phyloP scores from a whole-genome alignment of 2,329 filamentous ascomycete genomes.

The Fusarium coicis region DNA sequence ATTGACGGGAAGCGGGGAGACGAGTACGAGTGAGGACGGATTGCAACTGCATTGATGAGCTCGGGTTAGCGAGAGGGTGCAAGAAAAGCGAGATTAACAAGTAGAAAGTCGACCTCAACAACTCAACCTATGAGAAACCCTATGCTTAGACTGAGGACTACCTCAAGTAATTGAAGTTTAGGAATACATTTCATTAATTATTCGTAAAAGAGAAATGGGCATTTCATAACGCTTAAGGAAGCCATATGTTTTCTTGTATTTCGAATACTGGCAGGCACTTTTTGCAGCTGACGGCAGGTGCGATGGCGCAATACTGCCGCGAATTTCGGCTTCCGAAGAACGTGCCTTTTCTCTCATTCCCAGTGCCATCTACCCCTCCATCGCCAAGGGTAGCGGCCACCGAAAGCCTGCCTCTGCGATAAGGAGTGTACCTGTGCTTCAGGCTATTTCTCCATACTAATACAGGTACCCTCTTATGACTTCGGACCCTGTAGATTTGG shows the following conservation, averaged over 20 bases:
- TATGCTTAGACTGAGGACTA: not conserved
- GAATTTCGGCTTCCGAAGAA: constrained; percentile 29
- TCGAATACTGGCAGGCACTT: not conserved
- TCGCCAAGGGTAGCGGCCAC: constrained; percentile 17
- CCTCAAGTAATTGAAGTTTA: not conserved
- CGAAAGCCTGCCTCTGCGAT: constrained; percentile 35
- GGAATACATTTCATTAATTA: not conserved
- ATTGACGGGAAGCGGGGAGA: constrained; percentile 25
- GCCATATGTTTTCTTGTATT: not conserved
- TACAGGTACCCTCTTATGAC: constrained; percentile 32
- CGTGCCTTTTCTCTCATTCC: constrained; percentile 25
- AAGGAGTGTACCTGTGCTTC: constrained; percentile 26
- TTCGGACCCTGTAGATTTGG: constrained; percentile 15
- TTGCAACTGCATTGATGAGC: not conserved
- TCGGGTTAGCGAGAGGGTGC: not conserved
- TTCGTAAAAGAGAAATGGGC: not conserved
- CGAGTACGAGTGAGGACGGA: constrained; percentile 29
- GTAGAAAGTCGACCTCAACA: not conserved
- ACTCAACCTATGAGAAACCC: not conserved
- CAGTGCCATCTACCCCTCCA: constrained; percentile 41
- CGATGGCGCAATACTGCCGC: constrained; percentile 44
- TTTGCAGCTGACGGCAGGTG: constrained; percentile 15
- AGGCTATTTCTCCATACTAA: constrained; percentile 7
- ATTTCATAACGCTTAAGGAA: too few species aligned
- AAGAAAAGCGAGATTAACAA: not conserved